Base-by-base conservation (phyloP, 1,284 basidiomycete genomes). In the Ustilago sp. region DNA sequence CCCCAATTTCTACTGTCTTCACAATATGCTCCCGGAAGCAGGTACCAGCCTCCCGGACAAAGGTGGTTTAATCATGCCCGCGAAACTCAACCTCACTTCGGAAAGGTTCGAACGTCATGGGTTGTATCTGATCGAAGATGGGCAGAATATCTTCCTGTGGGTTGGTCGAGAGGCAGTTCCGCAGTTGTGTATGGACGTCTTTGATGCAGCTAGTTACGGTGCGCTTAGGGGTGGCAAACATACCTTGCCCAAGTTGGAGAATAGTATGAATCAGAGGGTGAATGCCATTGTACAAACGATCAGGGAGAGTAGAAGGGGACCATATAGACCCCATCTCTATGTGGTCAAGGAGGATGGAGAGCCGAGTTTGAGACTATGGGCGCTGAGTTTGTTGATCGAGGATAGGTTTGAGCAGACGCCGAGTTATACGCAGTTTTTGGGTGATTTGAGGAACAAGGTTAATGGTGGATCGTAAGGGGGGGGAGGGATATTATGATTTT, bases 291-390 rank as follows among this genome's bases (percentile, higher is more conserved):
- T 99, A 60, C 92, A 93, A 87, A 97, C 98, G 88, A 93, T 93
- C 38, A 89, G 95, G 19, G 94, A 97, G 87, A 90, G 92, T 89
- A 83, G 89, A 28, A 89, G 94, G 47, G 95, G 96, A 9, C 91
- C 93, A 4, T 99, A 98, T 87, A 92, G 92, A 84, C 94, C 94
- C 15, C 94, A 97, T 85, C 88, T 99, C n/a, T 99, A 98, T 86
- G 89, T 99, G 50, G 95, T 98, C 82, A 99, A 99, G 88, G 95
- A 97, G 86, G 97, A 99, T 82, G 96, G 95, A 63, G 97, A 99
- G 87, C 93, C 94, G 55, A 80, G 77, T 32, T 88, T 99, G 84
- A 89, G 95, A 68, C 90, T 94, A 77, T 98, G 95, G 95, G 97
- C 96, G 0, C 89, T 99, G 77, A 95, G 93, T 84, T 90, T 92